These are phyloP conservation scores for Coffea humblotiana DNA, from an alignment of 305 asterid species.

Conservation along the genomic window DNA sequence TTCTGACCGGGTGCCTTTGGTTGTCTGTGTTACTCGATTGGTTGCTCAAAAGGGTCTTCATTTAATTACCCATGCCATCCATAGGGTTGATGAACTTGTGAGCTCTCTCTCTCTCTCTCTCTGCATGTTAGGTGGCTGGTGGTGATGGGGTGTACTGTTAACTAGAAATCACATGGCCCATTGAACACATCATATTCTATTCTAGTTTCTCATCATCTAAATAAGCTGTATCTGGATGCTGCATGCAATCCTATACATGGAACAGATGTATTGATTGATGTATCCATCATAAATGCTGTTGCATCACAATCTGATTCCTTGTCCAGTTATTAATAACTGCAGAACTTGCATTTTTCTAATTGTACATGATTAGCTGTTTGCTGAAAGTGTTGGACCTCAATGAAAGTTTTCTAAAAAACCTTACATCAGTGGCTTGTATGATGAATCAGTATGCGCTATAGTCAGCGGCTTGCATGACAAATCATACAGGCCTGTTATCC, in stretches of 20 bases:
- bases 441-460: no score
- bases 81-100: slow-evolving; percentile 58
- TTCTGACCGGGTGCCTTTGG: slow-evolving; percentile 53
- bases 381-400: neutral
- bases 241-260: neutral
- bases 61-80: slow-evolving; percentile 70
- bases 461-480: neutral
- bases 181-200: neutral
- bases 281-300: neutral
- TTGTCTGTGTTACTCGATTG: slow-evolving; percentile 76
- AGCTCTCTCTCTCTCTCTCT: slow-evolving; percentile 34
- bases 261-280: neutral
- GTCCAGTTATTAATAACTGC: neutral
- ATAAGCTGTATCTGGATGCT: neutral
- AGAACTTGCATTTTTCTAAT: no score
- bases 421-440: neutral
- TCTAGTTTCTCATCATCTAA: neutral
- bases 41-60: slow-evolving; percentile 97
- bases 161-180: neutral
- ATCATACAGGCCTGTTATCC: neutral
- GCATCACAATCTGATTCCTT: neutral
- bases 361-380: neutral
- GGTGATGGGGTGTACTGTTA: no score
- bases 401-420: neutral
- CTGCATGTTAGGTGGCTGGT: neutral